Conservation (phyloP, 2,329 filamentous ascomycete species). For the Neonectria neomacrospora region DNA sequence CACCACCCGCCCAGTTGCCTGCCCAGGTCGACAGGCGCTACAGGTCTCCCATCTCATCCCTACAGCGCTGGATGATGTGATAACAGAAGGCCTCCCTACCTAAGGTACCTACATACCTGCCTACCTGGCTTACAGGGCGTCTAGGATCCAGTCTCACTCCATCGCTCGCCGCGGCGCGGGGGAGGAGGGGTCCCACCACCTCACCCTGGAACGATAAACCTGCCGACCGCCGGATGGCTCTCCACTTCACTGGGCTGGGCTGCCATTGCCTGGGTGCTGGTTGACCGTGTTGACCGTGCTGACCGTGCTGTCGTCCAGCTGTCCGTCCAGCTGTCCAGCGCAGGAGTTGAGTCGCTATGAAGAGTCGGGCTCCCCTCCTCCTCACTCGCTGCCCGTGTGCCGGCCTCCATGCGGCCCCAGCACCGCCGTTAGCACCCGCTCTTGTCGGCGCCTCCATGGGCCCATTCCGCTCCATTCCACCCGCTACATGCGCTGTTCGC, state of each 20-base stretch:
- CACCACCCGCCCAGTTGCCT: slow-evolving; percentile 8
- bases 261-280: not conserved
- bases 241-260: slow-evolving; percentile 3
- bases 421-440: slow-evolving; percentile 9
- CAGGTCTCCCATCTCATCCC: not conserved
- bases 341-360: not conserved
- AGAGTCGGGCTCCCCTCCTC: slow-evolving; percentile 1
- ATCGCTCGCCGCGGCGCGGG: not conserved
- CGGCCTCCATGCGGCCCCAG: slow-evolving; percentile 17
- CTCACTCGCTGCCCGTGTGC: slow-evolving; percentile 2
- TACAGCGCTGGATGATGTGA: too few species aligned
- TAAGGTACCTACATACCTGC: too few species aligned
- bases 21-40: slow-evolving; percentile 5
- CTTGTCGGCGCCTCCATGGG: slow-evolving; percentile 39
- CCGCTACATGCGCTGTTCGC: slow-evolving; percentile 39
- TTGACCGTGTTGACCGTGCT: not conserved
- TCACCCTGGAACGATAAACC: slow-evolving; percentile 24
- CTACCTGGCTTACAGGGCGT: not conserved
- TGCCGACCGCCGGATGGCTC: slow-evolving; percentile 3
- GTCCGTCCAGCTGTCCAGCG: too few species aligned
- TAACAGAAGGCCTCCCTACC: too few species aligned
- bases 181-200: slow-evolving; percentile 4
- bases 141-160: not conserved
- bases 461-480: slow-evolving; percentile 34
- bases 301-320: too few species aligned